These are phyloP conservation scores for Chimonanthus salicifolius DNA, from an alignment of 164 flowering plant genomes.

Conservation along the genomic window DNA sequence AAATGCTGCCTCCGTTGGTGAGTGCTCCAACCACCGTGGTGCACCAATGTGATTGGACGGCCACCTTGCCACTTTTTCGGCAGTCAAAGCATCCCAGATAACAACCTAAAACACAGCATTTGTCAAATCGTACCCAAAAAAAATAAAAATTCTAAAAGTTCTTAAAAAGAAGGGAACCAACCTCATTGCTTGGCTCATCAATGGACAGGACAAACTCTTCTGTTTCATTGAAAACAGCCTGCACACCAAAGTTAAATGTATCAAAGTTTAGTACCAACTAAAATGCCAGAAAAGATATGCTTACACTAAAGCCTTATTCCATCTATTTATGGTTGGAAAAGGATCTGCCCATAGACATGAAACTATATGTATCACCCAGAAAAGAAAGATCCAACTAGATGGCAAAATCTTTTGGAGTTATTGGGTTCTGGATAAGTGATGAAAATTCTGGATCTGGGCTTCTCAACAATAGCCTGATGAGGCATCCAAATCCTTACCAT, in stretches of 20 bases:
- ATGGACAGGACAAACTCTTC: slow-evolving; percentile 74
- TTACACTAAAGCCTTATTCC: no score
- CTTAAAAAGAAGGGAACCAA: slow-evolving; percentile 10
- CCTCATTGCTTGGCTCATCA: slow-evolving; percentile 84
- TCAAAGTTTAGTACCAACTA: neutral
- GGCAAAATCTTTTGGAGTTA: no score
- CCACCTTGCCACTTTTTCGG: slow-evolving; percentile 70
- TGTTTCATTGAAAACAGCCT: slow-evolving; percentile 81
- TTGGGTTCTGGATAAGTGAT: no score
- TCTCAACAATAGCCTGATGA: no score
- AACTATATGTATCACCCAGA: no score
- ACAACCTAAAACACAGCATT: slow-evolving; percentile 48
- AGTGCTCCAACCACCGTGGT: slow-evolving; percentile 84
- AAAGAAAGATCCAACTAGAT: no score
- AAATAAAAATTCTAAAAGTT: neutral
- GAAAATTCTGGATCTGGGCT: no score
- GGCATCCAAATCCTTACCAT: no score
- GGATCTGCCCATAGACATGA: no score
- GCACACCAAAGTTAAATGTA: slow-evolving; percentile 17
- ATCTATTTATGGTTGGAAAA: no score
- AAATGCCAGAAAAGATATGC: neutral
- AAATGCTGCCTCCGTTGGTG: slow-evolving; percentile 73
- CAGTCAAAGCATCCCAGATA: slow-evolving; percentile 75
- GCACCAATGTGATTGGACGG: slow-evolving; percentile 73
- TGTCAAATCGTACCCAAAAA: neutral